Conservation (phyloP, 495 filamentous ascomycete species). For the Talaromyces ruber region DNA sequence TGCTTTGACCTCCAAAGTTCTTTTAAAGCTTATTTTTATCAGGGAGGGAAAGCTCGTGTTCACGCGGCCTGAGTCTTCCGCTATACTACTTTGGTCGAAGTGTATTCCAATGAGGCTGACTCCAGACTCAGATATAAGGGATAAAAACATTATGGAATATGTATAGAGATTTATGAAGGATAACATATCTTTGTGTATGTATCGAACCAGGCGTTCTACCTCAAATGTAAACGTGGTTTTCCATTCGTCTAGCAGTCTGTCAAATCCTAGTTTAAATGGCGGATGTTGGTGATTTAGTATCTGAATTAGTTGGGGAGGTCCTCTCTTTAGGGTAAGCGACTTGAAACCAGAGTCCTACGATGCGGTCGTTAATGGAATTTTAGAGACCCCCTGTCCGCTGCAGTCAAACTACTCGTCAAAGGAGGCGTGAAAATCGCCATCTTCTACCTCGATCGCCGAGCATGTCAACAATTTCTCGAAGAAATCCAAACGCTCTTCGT, state of each 20-base stretch:
- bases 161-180: too few relatives aligned
- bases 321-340: not conserved
- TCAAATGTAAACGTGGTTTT: not conserved
- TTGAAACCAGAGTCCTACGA: not conserved
- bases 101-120: not conserved
- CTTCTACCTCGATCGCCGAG: not conserved
- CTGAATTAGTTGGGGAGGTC: not conserved
- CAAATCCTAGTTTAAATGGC: not conserved
- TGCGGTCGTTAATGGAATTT: not conserved
- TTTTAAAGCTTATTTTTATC: too few relatives aligned
- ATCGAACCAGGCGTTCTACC: too few relatives aligned
- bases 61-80: not conserved
- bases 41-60: not conserved
- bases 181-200: too few relatives aligned
- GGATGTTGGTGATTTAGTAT: not conserved
- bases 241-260: not conserved
- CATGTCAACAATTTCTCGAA: not conserved
- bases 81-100: not conserved
- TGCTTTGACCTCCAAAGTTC: too few relatives aligned
- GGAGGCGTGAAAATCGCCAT: not conserved
- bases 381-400: not conserved
- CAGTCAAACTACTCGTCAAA: not conserved
- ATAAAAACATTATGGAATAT: not conserved
- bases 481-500: constrained; percentile 49
- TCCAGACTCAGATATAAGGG: not conserved